Conservation (phyloP, 441 rosid genomes). For the Adansonia madagascariensis region DNA sequence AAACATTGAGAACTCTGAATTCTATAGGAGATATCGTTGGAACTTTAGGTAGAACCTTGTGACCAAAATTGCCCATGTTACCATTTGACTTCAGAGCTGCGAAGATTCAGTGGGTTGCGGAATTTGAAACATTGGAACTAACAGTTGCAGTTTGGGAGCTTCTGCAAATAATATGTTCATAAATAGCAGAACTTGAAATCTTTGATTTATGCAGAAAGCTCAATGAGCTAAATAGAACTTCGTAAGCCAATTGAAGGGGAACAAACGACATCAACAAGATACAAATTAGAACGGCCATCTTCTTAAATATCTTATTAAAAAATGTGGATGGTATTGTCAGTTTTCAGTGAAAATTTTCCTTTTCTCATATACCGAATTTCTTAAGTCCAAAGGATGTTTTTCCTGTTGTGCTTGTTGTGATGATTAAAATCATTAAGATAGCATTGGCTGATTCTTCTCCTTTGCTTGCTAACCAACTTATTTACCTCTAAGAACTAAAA, state of each 20-base stretch:
- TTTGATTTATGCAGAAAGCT: neutral
- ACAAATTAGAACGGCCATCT: neutral
- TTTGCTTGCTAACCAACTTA: too few species aligned
- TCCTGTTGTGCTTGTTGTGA: too few species aligned
- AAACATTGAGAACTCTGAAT: slow-evolving; percentile 12
- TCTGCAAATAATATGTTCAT: neutral
- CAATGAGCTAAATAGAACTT: neutral
- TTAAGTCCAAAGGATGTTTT: neutral
- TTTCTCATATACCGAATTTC: neutral
- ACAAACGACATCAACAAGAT: neutral
- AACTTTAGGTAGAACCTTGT: slow-evolving; percentile 5
- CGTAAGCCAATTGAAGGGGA: neutral
- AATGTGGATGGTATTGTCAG: neutral
- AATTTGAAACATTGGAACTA: slow-evolving; percentile 4
- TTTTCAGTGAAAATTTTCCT: neutral
- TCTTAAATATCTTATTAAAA: neutral
- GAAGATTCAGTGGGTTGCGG: slow-evolving; percentile 7
- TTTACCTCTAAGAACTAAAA: too few species aligned
- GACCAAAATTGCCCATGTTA: neutral
- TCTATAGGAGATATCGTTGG: neutral
- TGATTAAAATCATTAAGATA: too few species aligned
- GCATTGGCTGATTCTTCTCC: too few species aligned
- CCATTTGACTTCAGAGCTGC: neutral
- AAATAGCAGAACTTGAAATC: neutral
- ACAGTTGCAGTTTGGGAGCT: neutral